Evolutionary conservation across 1,284 basidiomycete genomes (phyloP).

Genomic region (Melampsora americana): DNA sequence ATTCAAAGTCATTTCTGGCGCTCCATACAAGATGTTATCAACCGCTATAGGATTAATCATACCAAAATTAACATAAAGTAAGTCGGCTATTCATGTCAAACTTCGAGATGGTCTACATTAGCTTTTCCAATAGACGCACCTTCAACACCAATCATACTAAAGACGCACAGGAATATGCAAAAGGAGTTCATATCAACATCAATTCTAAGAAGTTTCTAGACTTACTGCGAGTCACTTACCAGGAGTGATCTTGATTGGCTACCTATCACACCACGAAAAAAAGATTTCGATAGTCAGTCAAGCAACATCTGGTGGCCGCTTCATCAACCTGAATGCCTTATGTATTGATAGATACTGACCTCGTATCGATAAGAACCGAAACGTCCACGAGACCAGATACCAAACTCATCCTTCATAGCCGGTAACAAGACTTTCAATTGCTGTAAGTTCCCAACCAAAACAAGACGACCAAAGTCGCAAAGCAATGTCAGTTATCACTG

Average conservation of each 20-base stretch:
- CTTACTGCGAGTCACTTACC: conserved; percentile 6
- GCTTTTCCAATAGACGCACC: background rate
- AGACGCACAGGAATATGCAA: background rate
- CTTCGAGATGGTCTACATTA: background rate
- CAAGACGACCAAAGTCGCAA: conserved; percentile 19
- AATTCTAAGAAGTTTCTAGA: background rate
- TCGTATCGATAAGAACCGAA: conserved; percentile 61
- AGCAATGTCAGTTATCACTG: background rate
- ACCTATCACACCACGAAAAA: conserved; percentile 14
- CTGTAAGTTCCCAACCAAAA: background rate
- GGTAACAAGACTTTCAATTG: conserved; percentile 52
- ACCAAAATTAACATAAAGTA: background rate
- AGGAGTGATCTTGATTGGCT: conserved; percentile 42
- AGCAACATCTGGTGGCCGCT: background rate
- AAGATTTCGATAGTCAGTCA: background rate
- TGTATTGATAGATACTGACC: conserved; percentile 47
- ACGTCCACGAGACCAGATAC: conserved; percentile 58
- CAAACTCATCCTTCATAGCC: conserved; percentile 55
- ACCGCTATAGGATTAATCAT: conserved; percentile 52
- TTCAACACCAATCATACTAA: conserved; percentile 43
- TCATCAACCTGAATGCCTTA: background rate
- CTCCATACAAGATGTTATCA: conserved; percentile 53
- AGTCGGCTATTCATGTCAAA: background rate
- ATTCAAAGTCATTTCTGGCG: conserved; percentile 53
- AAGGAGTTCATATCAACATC: background rate